phyloP scores from a whole-genome alignment of 805 yeast genomes.

The Pichia membranifaciens region DNA sequence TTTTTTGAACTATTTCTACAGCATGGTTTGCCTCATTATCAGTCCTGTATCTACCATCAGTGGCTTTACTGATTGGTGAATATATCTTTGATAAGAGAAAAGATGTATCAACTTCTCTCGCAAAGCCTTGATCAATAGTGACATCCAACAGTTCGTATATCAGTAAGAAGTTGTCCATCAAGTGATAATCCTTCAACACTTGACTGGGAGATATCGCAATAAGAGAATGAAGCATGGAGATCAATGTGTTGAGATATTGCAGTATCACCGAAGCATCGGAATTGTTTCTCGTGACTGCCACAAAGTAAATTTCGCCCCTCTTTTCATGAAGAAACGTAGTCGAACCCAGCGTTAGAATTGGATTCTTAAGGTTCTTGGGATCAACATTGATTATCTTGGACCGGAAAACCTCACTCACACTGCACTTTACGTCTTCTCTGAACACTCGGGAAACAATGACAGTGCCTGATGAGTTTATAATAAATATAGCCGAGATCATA shows the following conservation, averaged over 20 bases:
- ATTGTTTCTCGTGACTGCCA: slow-evolving; percentile 85
- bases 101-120: slow-evolving; percentile 54
- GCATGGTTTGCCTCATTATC: background rate
- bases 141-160: slow-evolving; percentile 78
- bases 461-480: slow-evolving; percentile 78
- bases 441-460: slow-evolving; percentile 68
- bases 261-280: slow-evolving; percentile 76
- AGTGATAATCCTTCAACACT: background rate
- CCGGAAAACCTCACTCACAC: slow-evolving; percentile 83
- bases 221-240: slow-evolving; percentile 42
- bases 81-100: slow-evolving; percentile 33
- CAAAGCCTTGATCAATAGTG: slow-evolving; percentile 71
- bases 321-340: slow-evolving; percentile 82
- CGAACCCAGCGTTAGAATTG: slow-evolving; percentile 81
- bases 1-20: background rate
- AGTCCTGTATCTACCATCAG: background rate
- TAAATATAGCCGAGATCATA: slow-evolving; percentile 81
- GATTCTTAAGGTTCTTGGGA: slow-evolving; percentile 47
- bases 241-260: slow-evolving; percentile 68
- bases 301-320: slow-evolving; percentile 62
- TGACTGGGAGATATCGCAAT: slow-evolving; percentile 36
- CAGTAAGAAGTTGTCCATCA: slow-evolving; percentile 60
- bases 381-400: slow-evolving; percentile 74
- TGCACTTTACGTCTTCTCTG: slow-evolving; percentile 69
- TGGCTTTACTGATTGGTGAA: slow-evolving; percentile 12